phyloP scores from a whole-genome alignment of 163 green algal species.

The Scenedesmus sp. region DNA sequence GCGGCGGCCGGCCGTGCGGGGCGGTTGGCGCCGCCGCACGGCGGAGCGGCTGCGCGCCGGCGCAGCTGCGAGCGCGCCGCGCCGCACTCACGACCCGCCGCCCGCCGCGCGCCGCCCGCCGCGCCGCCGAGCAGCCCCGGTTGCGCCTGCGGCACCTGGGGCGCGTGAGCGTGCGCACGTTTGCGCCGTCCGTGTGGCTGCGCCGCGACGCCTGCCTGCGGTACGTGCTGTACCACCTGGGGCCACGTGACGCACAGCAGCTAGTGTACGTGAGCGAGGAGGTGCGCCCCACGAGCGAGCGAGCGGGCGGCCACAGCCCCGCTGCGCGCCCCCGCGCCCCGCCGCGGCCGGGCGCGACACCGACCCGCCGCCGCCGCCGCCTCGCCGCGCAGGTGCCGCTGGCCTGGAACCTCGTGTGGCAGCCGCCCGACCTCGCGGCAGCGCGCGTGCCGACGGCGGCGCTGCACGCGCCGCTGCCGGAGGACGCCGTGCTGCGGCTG shows the following conservation, averaged over 20 bases:
- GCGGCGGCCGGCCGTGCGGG: no score
- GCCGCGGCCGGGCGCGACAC: not conserved
- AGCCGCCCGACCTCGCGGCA: not conserved
- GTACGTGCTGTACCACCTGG: conserved; percentile 7
- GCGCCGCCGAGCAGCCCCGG: conserved; percentile 5
- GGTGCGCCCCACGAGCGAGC: conserved; percentile 3
- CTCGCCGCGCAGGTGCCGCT: conserved; percentile 2
- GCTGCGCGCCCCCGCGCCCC: no score
- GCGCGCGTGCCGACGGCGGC: not conserved
- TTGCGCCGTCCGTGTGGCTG: not conserved
- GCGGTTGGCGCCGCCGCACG: no score
- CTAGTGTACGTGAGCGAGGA: conserved; percentile 40
- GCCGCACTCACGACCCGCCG: no score
- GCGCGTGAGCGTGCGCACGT: conserved; percentile 13
- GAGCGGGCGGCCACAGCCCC: no score
- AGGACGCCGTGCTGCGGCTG: not conserved
- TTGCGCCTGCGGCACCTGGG: conserved; percentile 38
- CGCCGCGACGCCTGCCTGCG: not conserved
- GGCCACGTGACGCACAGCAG: not conserved
- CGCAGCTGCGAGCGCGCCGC: no score
- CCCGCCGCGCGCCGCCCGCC: no score
- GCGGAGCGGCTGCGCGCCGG: no score
- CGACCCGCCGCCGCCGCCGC: not conserved
- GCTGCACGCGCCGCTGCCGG: conserved; percentile 25
- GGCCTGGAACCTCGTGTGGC: not conserved